Evolutionary conservation across 306 rosid species (phyloP), one percentile per base, ranked within the genome.

Genomic region (Sicyos edulis): DNA sequence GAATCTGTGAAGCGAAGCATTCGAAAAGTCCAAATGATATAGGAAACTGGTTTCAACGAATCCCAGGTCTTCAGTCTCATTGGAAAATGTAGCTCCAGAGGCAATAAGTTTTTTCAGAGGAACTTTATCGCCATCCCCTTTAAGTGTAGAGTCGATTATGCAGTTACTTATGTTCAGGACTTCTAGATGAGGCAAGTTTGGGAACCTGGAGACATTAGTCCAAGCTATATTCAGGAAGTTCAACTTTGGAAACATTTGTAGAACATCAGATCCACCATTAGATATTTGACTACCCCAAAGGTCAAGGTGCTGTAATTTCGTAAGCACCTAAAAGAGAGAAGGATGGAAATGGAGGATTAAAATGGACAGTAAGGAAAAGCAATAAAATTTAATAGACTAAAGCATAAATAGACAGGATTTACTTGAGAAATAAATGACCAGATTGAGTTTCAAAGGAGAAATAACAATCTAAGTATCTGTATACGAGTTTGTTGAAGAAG

Each of bases 251-350:
- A 90, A 89, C 58, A 22, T 71, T 74, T 58, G 88, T 69, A 93
- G 85, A 72, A 88, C 72, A 74, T 79, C 61, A 73, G 88, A 86
- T 72, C 97, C 95, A 45, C 78, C n/a, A 64, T 90, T 85, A 56
- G 98, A 84, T 83, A 93, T 78, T 75, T 83, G 61, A 83, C 97
- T 93, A 73, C 93, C 98, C 97, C 97, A 93, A 74, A 93, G 82
- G 78, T 90, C 97, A 75, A 93, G 89, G 81, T 86, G 83, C 45
- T 82, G 86, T 72, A 93, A 78, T 72, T 85, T 82, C 63, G 85
- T 76, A 74, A 93, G 91, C 64, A 85, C 96, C 98, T 90, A 76
- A 61, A 52, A 44, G 29, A 69, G 73, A 24, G 42, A 49, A 26
- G 15, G 15, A 44, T 55, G 26, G 55, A 21, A 14, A 17, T 64